Conservation (phyloP, 257 asterid species). For the Hygrophila difformis region DNA sequence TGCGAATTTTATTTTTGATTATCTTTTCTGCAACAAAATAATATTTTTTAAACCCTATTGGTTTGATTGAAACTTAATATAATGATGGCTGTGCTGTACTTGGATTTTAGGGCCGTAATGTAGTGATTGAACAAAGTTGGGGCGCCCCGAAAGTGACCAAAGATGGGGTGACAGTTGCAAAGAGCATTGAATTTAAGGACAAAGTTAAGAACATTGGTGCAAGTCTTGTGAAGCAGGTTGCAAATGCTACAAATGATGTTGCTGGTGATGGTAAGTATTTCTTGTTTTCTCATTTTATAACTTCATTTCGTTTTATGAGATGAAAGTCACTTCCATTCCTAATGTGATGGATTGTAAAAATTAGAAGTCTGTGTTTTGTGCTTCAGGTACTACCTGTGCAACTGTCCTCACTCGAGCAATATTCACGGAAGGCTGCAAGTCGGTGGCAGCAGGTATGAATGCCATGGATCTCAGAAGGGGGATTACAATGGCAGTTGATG, state of each 20-base stretch:
- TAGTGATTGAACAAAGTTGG: conserved; percentile 97
- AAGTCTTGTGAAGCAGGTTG: conserved; percentile 95
- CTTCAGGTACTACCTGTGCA: conserved; percentile 89
- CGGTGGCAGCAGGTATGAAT: conserved; percentile 98
- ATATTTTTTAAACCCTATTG: no score
- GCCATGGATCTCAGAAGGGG: conserved; percentile 98
- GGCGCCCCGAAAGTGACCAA: conserved; percentile 99
- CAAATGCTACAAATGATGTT: conserved; percentile 90
- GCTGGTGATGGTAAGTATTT: conserved; percentile 90
- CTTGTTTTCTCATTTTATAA: no score
- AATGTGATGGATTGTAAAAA: no score
- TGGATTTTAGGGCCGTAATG: conserved; percentile 77
- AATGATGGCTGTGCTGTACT: conserved; percentile 7
- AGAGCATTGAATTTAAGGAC: conserved; percentile 91
- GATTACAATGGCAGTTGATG: conserved; percentile 83
- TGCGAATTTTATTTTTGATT: no score
- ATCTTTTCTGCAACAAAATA: no score
- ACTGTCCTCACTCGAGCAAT: conserved; percentile 95
- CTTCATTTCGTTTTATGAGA: no score
- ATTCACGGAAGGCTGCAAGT: conserved; percentile 89
- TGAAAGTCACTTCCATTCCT: not conserved
- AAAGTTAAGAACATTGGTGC: conserved; percentile 86
- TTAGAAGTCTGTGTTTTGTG: not conserved
- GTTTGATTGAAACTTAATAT: not conserved
- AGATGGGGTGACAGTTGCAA: conserved; percentile 98